Conservation (phyloP, 306 rosid genomes). For the Vigna unguiculata region DNA sequence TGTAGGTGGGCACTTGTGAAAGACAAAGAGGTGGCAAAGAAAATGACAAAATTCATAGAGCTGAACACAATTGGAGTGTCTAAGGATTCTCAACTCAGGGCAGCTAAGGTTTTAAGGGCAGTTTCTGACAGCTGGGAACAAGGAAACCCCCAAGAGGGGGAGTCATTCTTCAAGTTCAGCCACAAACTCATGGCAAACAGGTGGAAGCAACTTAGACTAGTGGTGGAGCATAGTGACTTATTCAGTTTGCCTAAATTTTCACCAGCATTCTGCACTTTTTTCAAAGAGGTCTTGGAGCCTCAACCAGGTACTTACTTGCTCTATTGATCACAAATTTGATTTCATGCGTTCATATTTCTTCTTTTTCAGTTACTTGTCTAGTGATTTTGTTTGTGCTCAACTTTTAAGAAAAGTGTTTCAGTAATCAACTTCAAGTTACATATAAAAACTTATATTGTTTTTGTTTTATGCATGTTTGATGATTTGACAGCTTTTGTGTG, state of each 20-base stretch:
- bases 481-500: conserved; percentile 60
- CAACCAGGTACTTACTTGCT: conserved; percentile 72
- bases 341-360: not conserved
- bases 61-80: conserved; percentile 91
- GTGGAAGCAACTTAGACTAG: conserved; percentile 70
- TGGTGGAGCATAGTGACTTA: conserved; percentile 53
- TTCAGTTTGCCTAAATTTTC: conserved; percentile 74
- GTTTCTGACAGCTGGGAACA: conserved; percentile 62
- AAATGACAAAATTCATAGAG: conserved; percentile 88
- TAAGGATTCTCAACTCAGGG: conserved; percentile 89
- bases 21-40: conserved; percentile 72
- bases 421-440: not conserved
- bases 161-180: conserved; percentile 69
- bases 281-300: conserved; percentile 56
- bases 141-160: conserved; percentile 42
- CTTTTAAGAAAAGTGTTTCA: too few relatives aligned
- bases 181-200: conserved; percentile 66
- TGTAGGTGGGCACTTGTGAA: conserved; percentile 92
- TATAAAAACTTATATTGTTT: not conserved
- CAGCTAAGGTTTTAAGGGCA: conserved; percentile 73
- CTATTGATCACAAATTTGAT: not conserved
- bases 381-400: too few relatives aligned
- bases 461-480: not conserved
- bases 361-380: too few relatives aligned
- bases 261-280: conserved; percentile 69